Base-by-base conservation (phyloP, 768 basidiomycete species). In the Termitomyces eurrhizus region DNA sequence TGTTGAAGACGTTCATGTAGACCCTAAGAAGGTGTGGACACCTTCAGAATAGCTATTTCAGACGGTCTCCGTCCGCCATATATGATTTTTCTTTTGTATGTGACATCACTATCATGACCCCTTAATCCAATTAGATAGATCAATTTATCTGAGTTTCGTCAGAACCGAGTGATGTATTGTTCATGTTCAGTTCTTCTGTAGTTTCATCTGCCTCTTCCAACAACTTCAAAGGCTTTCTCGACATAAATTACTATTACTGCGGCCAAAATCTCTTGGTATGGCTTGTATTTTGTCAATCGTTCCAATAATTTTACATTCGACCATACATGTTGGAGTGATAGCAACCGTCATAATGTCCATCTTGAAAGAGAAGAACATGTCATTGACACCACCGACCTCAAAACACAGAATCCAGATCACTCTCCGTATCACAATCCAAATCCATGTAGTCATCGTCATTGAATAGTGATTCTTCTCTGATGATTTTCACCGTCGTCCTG, bases 341-440 rank as follows among this genome's bases (percentile, higher is more conserved):
- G 3, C 41, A 32, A 2, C 7, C 18, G 21, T 8, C 16, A 45
- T 13, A 56, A 4, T 35, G 2, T 21, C 39, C 48, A 64, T 70
- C 72, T 35, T 60, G 64, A 16, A 66, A 66, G 57, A 74, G 72
- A 58, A 74, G 71, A 26, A 58, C 53, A 33, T 69, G 60, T 74
- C 73, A 62, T 73, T 68, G 59, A 72, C 64, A 46, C 73, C 72
- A 12, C 71, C 72, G 35, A 58, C 62, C 21, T 64, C 65, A 50
- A 63, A 44, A 75, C 11, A 32, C 54, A 3, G 68, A 62, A 52
- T 62, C 62, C 44, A 52, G 2, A 12, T 50, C 62, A 21, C 59
- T 60, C 0, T 63, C 65, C n/a, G 51, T 56, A 56, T 61, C 65
- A 26, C 64, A 58, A 33, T 68, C 21, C 21, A 21, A 21, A 21